Evolutionary conservation across 495 filamentous ascomycete species (phyloP).

Genomic region (Hyaloscypha variabilis): DNA sequence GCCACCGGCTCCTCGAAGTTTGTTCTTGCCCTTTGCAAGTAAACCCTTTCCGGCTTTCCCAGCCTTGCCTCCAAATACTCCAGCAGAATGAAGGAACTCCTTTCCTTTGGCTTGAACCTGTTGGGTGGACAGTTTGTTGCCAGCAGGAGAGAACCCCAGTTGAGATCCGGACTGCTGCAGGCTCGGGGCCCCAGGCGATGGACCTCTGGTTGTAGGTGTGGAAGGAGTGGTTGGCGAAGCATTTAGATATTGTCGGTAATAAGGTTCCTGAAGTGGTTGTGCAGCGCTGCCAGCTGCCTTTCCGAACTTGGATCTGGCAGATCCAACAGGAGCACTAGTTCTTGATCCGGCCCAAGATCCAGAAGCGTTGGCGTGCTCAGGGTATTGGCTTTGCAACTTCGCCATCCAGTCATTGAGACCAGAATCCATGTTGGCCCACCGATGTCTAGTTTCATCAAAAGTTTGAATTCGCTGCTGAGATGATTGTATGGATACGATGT

Average conservation of each 20-base stretch:
- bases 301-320: conserved; percentile 49
- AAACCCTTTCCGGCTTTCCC: conserved; percentile 82
- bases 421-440: conserved; percentile 71
- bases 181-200: conserved; percentile 29
- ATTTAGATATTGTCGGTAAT: conserved; percentile 53
- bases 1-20: conserved; percentile 65
- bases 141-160: conserved; percentile 33
- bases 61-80: conserved; percentile 68
- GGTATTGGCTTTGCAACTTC: conserved; percentile 21
- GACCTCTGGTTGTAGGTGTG: conserved; percentile 38
- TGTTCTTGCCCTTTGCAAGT: conserved; percentile 84
- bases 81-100: conserved; percentile 80
- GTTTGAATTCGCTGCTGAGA: conserved; percentile 64
- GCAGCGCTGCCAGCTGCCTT: conserved; percentile 38
- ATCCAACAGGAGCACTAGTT: conserved; percentile 13
- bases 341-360: conserved; percentile 11
- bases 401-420: conserved; percentile 77
- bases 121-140: conserved; percentile 36
- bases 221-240: conserved; percentile 41
- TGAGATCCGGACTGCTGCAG: conserved; percentile 14
- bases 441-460: conserved; percentile 68
- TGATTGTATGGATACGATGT: conserved; percentile 26
- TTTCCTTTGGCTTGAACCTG: conserved; percentile 78
- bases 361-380: conserved; percentile 33
- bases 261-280: conserved; percentile 50